These are phyloP conservation scores for Iodosphaeria phyllophila DNA, from an alignment of 2,329 filamentous ascomycete genomes.

Conservation along the genomic window DNA sequence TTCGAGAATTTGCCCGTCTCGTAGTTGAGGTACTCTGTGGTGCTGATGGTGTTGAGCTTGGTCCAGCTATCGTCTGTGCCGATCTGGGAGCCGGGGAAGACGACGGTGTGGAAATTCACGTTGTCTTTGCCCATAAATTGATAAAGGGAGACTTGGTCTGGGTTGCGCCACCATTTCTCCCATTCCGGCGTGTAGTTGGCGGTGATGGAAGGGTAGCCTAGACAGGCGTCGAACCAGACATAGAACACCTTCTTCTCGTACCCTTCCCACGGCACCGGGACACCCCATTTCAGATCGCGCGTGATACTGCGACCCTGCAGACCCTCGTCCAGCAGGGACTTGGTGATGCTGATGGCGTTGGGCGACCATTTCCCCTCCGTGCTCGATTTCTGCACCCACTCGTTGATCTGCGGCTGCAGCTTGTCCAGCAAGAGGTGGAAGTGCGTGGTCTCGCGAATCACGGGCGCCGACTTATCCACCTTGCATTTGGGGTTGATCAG, in stretches of 20 bases:
- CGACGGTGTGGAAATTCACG: conserved; percentile 50
- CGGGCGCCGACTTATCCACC: conserved; percentile 66
- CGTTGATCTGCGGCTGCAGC: conserved; percentile 56
- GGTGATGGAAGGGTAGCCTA: conserved; percentile 61
- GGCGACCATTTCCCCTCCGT: conserved; percentile 58
- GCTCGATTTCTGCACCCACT: conserved; percentile 59
- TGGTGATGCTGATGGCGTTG: conserved; percentile 59
- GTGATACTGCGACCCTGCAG: conserved; percentile 79
- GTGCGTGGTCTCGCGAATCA: conserved; percentile 71
- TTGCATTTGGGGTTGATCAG: conserved; percentile 82
- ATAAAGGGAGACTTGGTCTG: conserved; percentile 53
- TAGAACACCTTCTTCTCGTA: conserved; percentile 51
- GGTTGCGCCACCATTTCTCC: conserved; percentile 62
- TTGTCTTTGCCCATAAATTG: conserved; percentile 73
- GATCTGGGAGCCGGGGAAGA: conserved; percentile 55
- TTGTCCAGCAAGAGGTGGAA: conserved; percentile 77
- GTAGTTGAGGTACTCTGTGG: conserved; percentile 56
- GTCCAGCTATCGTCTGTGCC: conserved; percentile 58
- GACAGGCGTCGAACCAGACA: conserved; percentile 58
- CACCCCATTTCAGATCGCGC: conserved; percentile 81
- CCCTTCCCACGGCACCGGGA: conserved; percentile 33
- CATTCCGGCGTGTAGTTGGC: conserved; percentile 54
- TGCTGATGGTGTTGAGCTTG: conserved; percentile 52
- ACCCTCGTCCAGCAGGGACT: conserved; percentile 68
- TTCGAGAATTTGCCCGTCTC: conserved; percentile 60